phyloP scores from a whole-genome alignment of 2,329 filamentous ascomycete genomes.

The Neoarthrinium moseri region DNA sequence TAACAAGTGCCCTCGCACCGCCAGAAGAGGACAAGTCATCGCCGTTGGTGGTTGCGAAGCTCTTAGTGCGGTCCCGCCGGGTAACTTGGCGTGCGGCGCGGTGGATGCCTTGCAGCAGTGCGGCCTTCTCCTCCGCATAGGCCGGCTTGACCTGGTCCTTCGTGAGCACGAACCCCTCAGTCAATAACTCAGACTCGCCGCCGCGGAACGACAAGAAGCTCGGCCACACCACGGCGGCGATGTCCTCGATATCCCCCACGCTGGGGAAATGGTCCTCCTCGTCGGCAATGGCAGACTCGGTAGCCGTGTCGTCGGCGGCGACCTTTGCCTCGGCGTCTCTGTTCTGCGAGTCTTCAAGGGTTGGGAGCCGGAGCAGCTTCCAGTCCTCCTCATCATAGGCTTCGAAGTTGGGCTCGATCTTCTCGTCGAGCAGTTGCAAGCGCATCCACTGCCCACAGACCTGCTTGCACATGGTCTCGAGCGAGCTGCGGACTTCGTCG shows the following conservation, averaged over 20 bases:
- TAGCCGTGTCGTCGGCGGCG: background rate
- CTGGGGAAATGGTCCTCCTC: background rate
- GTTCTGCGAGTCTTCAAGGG: background rate
- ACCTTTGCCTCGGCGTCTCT: background rate
- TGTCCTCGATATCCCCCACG: constrained; percentile 7
- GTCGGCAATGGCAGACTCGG: constrained; percentile 6
- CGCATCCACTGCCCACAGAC: constrained; percentile 31
- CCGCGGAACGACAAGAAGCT: constrained; percentile 9
- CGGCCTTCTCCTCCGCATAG: constrained; percentile 10
- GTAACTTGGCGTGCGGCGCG: constrained; percentile 9
- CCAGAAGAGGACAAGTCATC: background rate
- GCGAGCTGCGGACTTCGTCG: constrained; percentile 26
- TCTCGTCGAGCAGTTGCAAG: constrained; percentile 29
- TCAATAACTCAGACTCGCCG: constrained; percentile 10
- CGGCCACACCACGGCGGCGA: constrained; percentile 10
- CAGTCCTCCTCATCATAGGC: constrained; percentile 9
- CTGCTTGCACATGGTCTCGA: constrained; percentile 25
- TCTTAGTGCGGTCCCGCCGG: constrained; percentile 10
- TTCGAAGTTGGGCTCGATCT: constrained; percentile 30
- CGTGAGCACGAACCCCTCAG: constrained; percentile 10
- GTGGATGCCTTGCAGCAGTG: constrained; percentile 7
- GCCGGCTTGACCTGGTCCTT: constrained; percentile 10
- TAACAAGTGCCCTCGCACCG: too few relatives aligned
- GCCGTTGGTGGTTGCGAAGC: constrained; percentile 8
- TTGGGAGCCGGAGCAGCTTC: background rate